Conservation (phyloP, 2,329 filamentous ascomycete species). For the Sclerotinia sclerotiorum region DNA sequence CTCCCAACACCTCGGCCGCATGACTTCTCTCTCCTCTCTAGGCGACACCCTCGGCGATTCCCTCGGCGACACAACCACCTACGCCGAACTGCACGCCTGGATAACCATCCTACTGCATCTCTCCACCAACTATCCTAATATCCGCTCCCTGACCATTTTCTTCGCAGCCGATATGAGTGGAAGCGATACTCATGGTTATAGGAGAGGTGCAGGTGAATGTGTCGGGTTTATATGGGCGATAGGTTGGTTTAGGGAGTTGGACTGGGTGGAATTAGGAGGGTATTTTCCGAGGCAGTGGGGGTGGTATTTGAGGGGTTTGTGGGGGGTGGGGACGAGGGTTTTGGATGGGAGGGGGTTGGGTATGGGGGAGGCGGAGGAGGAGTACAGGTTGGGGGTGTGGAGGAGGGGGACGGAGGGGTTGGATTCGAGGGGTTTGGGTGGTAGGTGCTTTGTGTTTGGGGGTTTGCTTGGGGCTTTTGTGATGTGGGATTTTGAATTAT, state of each 20-base stretch:
- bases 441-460: background rate
- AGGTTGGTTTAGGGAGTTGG: background rate
- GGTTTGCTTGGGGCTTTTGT: background rate
- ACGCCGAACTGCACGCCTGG: background rate
- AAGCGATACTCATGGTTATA: background rate
- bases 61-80: background rate
- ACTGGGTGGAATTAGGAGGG: background rate
- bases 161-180: background rate
- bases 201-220: background rate
- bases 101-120: background rate
- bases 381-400: background rate
- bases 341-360: background rate
- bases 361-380: too few species aligned
- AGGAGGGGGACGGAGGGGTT: constrained; percentile 3
- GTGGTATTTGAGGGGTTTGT: constrained; percentile 2
- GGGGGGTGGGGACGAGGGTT: background rate
- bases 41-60: background rate
- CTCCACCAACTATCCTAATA: background rate
- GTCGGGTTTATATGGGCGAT: constrained; percentile 5
- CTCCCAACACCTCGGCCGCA: background rate
- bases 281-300: constrained; percentile 11
- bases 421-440: constrained; percentile 1
- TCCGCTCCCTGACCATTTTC: background rate
- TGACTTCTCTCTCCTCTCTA: background rate
- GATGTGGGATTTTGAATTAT: too few species aligned